These are phyloP conservation scores for Tylopilus plumbeoviolaceoides DNA, from an alignment of 768 basidiomycete genomes.

Conservation along the genomic window DNA sequence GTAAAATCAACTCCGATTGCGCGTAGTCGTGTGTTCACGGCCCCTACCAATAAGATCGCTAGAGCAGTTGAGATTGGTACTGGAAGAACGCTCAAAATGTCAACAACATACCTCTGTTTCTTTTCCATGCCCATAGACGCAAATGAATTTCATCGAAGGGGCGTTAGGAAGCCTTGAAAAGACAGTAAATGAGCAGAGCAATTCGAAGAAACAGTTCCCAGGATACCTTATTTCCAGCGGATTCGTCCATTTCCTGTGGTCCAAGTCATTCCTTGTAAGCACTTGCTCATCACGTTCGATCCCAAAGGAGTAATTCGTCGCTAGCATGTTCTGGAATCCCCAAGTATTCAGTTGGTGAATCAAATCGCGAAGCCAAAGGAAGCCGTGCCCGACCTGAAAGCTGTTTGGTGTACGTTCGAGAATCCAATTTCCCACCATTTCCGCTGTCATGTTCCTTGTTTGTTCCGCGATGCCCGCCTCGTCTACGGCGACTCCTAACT, in stretches of 20 bases:
- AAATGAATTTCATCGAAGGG: slow-evolving; percentile 88
- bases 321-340: slow-evolving; percentile 62
- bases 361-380: neutral
- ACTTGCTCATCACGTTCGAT: slow-evolving; percentile 72
- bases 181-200: neutral
- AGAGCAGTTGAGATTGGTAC: slow-evolving; percentile 2
- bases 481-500: slow-evolving; percentile 6
- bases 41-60: slow-evolving; percentile 82
- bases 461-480: slow-evolving; percentile 12
- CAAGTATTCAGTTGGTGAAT: neutral
- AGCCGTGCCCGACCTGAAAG: slow-evolving; percentile 61
- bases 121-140: slow-evolving; percentile 93
- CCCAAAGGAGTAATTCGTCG: slow-evolving; percentile 82
- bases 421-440: slow-evolving; percentile 74
- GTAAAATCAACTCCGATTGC: neutral
- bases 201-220: neutral
- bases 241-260: slow-evolving; percentile 89
- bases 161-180: slow-evolving; percentile 71
- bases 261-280: slow-evolving; percentile 62
- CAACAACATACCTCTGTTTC: slow-evolving; percentile 72
- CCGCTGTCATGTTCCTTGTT: slow-evolving; percentile 68
- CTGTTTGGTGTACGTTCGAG: slow-evolving; percentile 72
- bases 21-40: neutral
- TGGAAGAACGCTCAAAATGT: slow-evolving; percentile 2
- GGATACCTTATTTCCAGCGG: slow-evolving; percentile 73